These are phyloP conservation scores for Decorospora gaudefroyi DNA, from an alignment of 2,329 filamentous ascomycete genomes.

Conservation along the genomic window DNA sequence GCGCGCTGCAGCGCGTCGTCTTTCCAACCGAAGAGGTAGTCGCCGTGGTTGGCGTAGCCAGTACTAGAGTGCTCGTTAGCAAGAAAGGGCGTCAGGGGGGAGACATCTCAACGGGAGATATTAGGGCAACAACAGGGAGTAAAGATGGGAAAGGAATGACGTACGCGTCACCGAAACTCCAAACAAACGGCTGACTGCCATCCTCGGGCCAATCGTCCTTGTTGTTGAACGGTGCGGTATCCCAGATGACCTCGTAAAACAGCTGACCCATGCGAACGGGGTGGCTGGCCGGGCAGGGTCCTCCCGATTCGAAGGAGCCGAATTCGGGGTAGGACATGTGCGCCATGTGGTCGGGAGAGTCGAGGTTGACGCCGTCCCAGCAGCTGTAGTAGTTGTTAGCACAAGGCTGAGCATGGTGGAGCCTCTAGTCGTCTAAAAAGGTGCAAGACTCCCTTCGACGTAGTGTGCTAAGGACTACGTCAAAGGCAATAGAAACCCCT, in stretches of 20 bases:
- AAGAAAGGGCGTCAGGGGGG: too few species aligned
- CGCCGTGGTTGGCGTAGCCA: slow-evolving; percentile 57
- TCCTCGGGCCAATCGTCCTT: slow-evolving; percentile 29
- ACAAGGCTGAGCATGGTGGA: too few species aligned
- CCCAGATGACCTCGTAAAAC: slow-evolving; percentile 36
- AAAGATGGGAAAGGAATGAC: neutral
- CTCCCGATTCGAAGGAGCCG: slow-evolving; percentile 36
- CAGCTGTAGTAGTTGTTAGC: slow-evolving; percentile 12
- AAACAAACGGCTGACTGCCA: slow-evolving; percentile 41
- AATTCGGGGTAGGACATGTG: slow-evolving; percentile 32
- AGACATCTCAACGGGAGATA: too few species aligned
- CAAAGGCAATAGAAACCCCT: too few species aligned
- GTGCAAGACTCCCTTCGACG: too few species aligned
- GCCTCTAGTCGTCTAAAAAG: too few species aligned
- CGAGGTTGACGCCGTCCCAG: slow-evolving; percentile 32
- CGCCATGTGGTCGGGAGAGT: slow-evolving; percentile 43
- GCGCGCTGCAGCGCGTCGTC: slow-evolving; percentile 53
- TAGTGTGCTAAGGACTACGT: too few species aligned
- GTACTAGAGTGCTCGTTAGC: slow-evolving; percentile 36
- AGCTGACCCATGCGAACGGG: slow-evolving; percentile 45
- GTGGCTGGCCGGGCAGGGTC: slow-evolving; percentile 58
- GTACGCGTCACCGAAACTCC: slow-evolving; percentile 46
- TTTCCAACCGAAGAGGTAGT: slow-evolving; percentile 60
- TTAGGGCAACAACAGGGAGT: too few species aligned
- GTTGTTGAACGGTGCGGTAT: slow-evolving; percentile 46